Percentiles rank a stretch among this genome's conserved stretches.
These are phyloP conservation scores for Senna siamea DNA, from an alignment of 306 rosid genomes.

Conservation along the genomic window DNA sequence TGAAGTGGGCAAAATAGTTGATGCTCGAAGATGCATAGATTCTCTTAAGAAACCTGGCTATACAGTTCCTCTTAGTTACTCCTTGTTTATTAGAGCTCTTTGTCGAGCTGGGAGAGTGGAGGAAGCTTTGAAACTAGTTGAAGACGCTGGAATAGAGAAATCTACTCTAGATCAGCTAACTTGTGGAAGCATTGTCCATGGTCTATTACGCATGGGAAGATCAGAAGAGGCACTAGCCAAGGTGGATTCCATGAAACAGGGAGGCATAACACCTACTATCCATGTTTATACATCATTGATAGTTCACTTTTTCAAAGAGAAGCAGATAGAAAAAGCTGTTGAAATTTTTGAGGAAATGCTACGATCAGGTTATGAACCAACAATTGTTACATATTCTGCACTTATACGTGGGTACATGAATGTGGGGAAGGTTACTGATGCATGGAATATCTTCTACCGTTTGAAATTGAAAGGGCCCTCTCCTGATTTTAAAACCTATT, in stretches of 20 bases:
- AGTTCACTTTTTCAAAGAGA: slow-evolving; percentile 70
- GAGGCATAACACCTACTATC: slow-evolving; percentile 61
- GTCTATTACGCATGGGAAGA: slow-evolving; percentile 60
- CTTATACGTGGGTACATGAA: slow-evolving; percentile 79
- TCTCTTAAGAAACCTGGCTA: slow-evolving; percentile 62
- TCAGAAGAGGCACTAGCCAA: slow-evolving; percentile 71
- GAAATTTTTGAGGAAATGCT: slow-evolving; percentile 64
- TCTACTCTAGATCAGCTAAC: slow-evolving; percentile 56
- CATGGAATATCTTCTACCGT: slow-evolving; percentile 65
- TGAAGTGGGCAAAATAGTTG: slow-evolving; percentile 61
- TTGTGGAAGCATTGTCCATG: slow-evolving; percentile 87
- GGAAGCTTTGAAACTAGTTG: slow-evolving; percentile 65
- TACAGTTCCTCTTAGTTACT: slow-evolving; percentile 55
- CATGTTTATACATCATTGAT: slow-evolving; percentile 84
- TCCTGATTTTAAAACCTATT: slow-evolving; percentile 79
- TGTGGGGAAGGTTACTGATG: slow-evolving; percentile 62
- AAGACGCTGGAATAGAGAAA: slow-evolving; percentile 51
- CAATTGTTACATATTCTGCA: slow-evolving; percentile 67
- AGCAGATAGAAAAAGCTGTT: slow-evolving; percentile 59
- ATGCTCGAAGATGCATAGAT: slow-evolving; percentile 67
- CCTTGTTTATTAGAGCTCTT: slow-evolving; percentile 73
- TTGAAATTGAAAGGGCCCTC: slow-evolving; percentile 78
- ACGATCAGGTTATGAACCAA: slow-evolving; percentile 70
- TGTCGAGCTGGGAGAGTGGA: slow-evolving; percentile 75
- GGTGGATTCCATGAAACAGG: slow-evolving; percentile 67